A percentile compares a stretch with the other conserved stretches of the same genome.
These are phyloP conservation scores for Pseudonitzschia multiseries DNA, from an alignment of 108 stramenopile genomes.

Conservation along the genomic window DNA sequence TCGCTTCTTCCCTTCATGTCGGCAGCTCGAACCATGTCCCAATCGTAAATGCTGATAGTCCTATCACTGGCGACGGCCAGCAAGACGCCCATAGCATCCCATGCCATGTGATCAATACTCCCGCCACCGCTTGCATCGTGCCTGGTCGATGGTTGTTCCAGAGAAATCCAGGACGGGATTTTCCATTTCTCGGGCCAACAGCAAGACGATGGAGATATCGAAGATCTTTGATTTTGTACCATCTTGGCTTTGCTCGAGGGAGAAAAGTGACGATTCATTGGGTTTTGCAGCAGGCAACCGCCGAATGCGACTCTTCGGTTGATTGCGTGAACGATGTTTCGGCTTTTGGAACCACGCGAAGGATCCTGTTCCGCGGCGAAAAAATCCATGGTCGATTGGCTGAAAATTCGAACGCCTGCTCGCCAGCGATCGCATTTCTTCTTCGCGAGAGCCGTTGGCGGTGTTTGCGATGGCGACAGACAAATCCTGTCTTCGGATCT, in stretches of 20 bases:
- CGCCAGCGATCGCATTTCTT: background rate
- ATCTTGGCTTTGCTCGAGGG: conserved; percentile 1
- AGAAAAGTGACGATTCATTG: background rate
- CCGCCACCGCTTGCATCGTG: background rate
- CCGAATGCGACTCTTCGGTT: background rate
- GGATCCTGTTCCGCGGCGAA: background rate
- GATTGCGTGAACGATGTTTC: background rate
- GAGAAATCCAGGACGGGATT: conserved; percentile 26
- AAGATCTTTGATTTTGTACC: background rate
- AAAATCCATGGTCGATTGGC: conserved; percentile 10
- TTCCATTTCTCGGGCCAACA: conserved; percentile 16
- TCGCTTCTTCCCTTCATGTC: conserved; percentile 25
- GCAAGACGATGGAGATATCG: background rate
- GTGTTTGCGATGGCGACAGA: background rate
- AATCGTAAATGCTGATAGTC: conserved; percentile 42
- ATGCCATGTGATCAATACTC: conserved; percentile 34
- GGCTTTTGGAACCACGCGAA: background rate
- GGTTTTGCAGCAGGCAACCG: background rate
- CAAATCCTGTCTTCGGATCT: background rate
- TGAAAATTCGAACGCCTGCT: background rate
- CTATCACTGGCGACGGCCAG: conserved; percentile 36
- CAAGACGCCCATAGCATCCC: conserved; percentile 47
- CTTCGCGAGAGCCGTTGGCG: background rate
- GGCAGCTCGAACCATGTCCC: conserved; percentile 47
- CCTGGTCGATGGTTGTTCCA: background rate